Evolutionary conservation across 2,329 filamentous ascomycete species (phyloP).

Genomic region (Clarireedia monteithiana): DNA sequence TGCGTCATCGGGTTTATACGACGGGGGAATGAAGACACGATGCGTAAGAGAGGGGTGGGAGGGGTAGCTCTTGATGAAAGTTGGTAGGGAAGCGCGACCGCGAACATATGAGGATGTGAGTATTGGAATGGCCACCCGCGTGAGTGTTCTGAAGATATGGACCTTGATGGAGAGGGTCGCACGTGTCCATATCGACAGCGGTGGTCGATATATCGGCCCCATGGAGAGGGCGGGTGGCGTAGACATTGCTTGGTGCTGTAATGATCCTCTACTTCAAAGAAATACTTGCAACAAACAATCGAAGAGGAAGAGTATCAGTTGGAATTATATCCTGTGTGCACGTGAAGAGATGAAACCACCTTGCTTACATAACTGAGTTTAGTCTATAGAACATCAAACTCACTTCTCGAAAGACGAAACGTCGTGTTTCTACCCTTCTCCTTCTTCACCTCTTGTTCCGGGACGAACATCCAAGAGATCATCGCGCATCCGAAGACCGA

Average conservation of each 20-base stretch:
- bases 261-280: background rate
- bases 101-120: background rate
- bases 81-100: background rate
- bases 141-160: background rate
- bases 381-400: too few relatives aligned
- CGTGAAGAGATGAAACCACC: too few relatives aligned
- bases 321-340: too few relatives aligned
- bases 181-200: background rate
- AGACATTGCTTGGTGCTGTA: background rate
- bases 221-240: background rate
- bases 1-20: background rate
- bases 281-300: background rate
- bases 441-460: too few relatives aligned
- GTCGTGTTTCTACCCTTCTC: too few relatives aligned
- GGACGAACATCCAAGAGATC: too few relatives aligned
- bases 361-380: too few relatives aligned
- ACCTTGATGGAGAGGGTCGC: background rate
- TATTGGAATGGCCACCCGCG: background rate
- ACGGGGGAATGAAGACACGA: constrained; percentile 4
- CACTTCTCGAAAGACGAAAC: too few relatives aligned
- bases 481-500: too few relatives aligned
- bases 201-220: background rate
- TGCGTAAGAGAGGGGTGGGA: constrained; percentile 4
- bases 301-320: too few relatives aligned
- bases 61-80: constrained; percentile 7